These are phyloP conservation scores for Sporothrix variecibatus DNA, from an alignment of 2,329 filamentous ascomycete genomes.

Conservation along the genomic window DNA sequence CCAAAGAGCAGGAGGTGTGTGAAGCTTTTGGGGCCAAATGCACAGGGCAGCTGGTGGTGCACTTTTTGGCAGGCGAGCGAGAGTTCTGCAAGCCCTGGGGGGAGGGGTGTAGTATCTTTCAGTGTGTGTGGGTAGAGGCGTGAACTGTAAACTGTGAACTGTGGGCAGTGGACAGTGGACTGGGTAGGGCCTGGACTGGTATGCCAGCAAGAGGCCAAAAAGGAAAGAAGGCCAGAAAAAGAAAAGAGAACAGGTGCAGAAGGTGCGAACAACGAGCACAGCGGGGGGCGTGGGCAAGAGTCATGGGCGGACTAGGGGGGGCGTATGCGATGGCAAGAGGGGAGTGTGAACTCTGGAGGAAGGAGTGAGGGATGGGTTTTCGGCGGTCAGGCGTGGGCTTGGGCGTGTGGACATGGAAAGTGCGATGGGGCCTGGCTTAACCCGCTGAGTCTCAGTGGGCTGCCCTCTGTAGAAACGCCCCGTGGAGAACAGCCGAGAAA, in stretches of 20 bases:
- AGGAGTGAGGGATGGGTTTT: neutral
- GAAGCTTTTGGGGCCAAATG: neutral
- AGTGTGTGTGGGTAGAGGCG: slow-evolving; percentile 1
- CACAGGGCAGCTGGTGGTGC: slow-evolving; percentile 19
- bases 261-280: neutral
- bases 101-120: slow-evolving; percentile 10
- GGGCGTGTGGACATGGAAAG: neutral
- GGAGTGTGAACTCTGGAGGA: neutral
- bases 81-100: slow-evolving; percentile 1
- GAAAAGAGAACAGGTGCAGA: neutral
- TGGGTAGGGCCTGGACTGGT: neutral
- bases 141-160: neutral
- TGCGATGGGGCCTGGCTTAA: neutral
- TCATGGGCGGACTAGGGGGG: neutral
- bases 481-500: slow-evolving; percentile 25
- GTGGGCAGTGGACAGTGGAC: neutral
- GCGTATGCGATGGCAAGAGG: neutral
- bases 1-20: neutral
- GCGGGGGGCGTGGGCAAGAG: slow-evolving; percentile 10
- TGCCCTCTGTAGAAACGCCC: neutral
- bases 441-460: neutral
- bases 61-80: neutral
- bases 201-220: neutral
- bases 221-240: neutral
- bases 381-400: slow-evolving; percentile 1